Percentiles rank a stretch among this genome's conserved stretches.
Conservation (phyloP, 257 asterid genomes). For the Gynochthodes officinalis region DNA sequence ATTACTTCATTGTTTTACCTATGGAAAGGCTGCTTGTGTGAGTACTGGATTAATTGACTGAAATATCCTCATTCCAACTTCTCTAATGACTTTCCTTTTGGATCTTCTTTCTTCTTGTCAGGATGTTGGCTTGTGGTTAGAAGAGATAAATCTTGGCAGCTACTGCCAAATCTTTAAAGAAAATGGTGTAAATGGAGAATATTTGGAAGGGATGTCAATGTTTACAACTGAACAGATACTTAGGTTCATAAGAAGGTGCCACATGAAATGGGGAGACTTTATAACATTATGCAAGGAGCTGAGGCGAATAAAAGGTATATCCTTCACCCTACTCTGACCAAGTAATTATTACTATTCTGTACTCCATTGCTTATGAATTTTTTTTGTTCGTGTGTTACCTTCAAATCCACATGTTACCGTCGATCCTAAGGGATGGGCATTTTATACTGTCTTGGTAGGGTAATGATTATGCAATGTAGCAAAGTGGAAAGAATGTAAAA, state of each 20-base stretch:
- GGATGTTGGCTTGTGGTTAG: conserved; percentile 99
- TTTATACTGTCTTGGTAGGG: neutral
- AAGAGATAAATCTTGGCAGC: conserved; percentile 91
- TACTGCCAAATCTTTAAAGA: conserved; percentile 83
- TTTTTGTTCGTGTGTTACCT: conserved; percentile 1
- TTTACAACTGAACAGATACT: conserved; percentile 98
- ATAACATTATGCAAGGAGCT: conserved; percentile 99
- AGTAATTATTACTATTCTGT: neutral
- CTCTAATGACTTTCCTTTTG: neutral
- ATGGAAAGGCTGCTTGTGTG: neutral
- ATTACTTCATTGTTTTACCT: neutral
- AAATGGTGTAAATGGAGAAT: conserved; percentile 95
- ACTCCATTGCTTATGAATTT: neutral
- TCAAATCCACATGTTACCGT: neutral
- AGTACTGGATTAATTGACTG: neutral
- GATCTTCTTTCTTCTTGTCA: conserved; percentile 28
- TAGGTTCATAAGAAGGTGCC: conserved; percentile 97
- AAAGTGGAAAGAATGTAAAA: neutral
- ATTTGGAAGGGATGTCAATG: conserved; percentile 98
- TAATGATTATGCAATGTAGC: neutral
- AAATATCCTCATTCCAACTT: neutral
- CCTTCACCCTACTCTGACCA: conserved; percentile 8
- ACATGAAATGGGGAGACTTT: conserved; percentile 99
- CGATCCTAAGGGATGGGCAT: no score
- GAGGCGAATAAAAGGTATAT: conserved; percentile 91